These are phyloP conservation scores for Nannochloropsis salina DNA, from an alignment of 108 stramenopile species.

Conservation along the genomic window DNA sequence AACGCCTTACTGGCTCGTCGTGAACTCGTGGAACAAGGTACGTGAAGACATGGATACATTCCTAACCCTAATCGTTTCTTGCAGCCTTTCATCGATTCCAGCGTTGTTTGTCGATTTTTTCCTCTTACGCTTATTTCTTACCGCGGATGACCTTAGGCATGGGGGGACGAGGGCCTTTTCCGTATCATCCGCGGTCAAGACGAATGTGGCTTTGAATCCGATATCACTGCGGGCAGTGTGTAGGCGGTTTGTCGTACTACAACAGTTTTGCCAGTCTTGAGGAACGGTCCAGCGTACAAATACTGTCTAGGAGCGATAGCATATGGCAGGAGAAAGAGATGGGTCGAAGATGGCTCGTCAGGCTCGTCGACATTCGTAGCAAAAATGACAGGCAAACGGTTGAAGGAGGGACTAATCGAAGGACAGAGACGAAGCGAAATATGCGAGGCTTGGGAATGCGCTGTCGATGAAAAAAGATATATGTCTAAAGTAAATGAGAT, in stretches of 20 bases:
- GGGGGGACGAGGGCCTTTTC: slow-evolving; percentile 63
- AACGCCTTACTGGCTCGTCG: neutral
- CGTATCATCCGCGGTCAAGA: slow-evolving; percentile 57
- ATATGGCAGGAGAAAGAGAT: too few species aligned
- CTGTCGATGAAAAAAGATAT: too few species aligned
- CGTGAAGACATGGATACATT: neutral
- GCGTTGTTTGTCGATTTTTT: neutral
- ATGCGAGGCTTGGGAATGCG: too few species aligned
- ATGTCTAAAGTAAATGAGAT: too few species aligned
- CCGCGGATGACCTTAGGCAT: slow-evolving; percentile 32
- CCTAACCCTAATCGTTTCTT: neutral
- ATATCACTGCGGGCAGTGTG: slow-evolving; percentile 43
- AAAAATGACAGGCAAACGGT: too few species aligned
- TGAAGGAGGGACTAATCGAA: too few species aligned
- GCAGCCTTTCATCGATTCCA: neutral
- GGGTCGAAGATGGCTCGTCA: too few species aligned
- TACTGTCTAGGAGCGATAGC: too few species aligned
- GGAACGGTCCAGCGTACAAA: too few species aligned
- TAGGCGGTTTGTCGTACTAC: neutral
- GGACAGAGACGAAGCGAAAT: too few species aligned
- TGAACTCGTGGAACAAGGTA: slow-evolving; percentile 10
- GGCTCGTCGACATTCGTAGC: too few species aligned
- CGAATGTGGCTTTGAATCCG: slow-evolving; percentile 55
- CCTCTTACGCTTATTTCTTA: neutral
- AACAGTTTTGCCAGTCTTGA: too few species aligned